These are phyloP conservation scores for Mallotus nudiflorus DNA, from an alignment of 345 rosid genomes.

Conservation along the genomic window DNA sequence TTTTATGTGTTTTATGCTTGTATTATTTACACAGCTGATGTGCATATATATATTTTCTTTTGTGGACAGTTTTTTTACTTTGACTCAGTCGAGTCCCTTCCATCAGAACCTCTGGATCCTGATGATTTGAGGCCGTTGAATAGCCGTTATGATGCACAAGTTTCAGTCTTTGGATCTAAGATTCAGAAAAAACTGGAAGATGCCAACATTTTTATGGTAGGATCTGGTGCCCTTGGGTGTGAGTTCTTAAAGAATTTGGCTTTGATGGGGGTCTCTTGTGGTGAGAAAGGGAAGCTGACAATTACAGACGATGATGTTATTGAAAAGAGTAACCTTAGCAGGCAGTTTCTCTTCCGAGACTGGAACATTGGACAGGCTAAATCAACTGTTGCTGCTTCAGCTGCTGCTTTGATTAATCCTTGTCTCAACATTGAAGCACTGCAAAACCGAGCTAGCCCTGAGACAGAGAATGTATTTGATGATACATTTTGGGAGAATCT, in stretches of 20 bases:
- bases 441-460: constrained; percentile 91
- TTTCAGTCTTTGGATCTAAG: constrained; percentile 89
- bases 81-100: constrained; percentile 92
- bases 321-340: constrained; percentile 97
- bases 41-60: not conserved
- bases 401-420: constrained; percentile 76
- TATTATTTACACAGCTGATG: not conserved
- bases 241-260: constrained; percentile 93
- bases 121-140: constrained; percentile 64
- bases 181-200: constrained; percentile 90
- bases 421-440: constrained; percentile 71
- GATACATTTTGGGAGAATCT: constrained; percentile 93
- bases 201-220: constrained; percentile 77
- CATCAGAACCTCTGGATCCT: constrained; percentile 68
- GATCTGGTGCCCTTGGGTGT: constrained; percentile 99
- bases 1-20: not conserved
- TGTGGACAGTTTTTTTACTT: constrained; percentile 82
- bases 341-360: constrained; percentile 97
- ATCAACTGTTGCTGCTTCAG: constrained; percentile 95
- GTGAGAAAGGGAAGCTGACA: constrained; percentile 70
- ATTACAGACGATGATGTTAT: constrained; percentile 98
- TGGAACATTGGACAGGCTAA: constrained; percentile 99
- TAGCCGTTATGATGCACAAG: constrained; percentile 95
- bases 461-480: constrained; percentile 88
- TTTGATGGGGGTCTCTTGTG: constrained; percentile 95